A percentile compares a stretch with the other conserved stretches of the same genome.
phyloP scores from a whole-genome alignment of 108 stramenopile species.

The Pseudonitzschia pungens region DNA sequence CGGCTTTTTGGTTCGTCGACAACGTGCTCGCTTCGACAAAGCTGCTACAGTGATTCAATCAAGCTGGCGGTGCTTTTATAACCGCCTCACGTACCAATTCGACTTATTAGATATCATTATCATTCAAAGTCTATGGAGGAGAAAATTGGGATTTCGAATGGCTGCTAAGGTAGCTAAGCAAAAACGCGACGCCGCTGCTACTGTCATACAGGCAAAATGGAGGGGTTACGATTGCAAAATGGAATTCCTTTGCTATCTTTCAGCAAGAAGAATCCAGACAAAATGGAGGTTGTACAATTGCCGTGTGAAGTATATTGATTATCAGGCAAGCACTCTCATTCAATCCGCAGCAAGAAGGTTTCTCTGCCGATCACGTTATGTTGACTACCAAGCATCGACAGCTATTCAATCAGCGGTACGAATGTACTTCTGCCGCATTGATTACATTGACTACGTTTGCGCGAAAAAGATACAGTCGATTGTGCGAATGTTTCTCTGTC shows the following conservation, averaged over 20 bases:
- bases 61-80: slow-evolving; percentile 46
- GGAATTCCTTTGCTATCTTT: slow-evolving; percentile 16
- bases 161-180: neutral
- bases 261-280: slow-evolving; percentile 38
- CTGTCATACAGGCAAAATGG: slow-evolving; percentile 40
- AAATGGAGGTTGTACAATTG: slow-evolving; percentile 23
- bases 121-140: slow-evolving; percentile 52
- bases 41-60: slow-evolving; percentile 56
- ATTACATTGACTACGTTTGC: neutral
- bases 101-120: slow-evolving; percentile 62
- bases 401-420: neutral
- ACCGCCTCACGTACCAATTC: slow-evolving; percentile 52
- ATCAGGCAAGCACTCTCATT: slow-evolving; percentile 44
- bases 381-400: slow-evolving; percentile 7
- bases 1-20: slow-evolving; percentile 37
- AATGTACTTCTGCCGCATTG: neutral
- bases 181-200: slow-evolving; percentile 31
- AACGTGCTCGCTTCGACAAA: slow-evolving; percentile 15
- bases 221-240: slow-evolving; percentile 18
- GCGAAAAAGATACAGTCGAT: slow-evolving; percentile 1
- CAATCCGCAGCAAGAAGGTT: slow-evolving; percentile 3
- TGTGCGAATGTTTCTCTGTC: slow-evolving; percentile 2
- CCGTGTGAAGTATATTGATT: slow-evolving; percentile 1
- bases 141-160: slow-evolving; percentile 23
- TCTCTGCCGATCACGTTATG: neutral